Percentiles rank a stretch among this genome's conserved stretches.
phyloP scores from a whole-genome alignment of 2,329 filamentous ascomycete genomes.

The Verticillium albo-atrum region DNA sequence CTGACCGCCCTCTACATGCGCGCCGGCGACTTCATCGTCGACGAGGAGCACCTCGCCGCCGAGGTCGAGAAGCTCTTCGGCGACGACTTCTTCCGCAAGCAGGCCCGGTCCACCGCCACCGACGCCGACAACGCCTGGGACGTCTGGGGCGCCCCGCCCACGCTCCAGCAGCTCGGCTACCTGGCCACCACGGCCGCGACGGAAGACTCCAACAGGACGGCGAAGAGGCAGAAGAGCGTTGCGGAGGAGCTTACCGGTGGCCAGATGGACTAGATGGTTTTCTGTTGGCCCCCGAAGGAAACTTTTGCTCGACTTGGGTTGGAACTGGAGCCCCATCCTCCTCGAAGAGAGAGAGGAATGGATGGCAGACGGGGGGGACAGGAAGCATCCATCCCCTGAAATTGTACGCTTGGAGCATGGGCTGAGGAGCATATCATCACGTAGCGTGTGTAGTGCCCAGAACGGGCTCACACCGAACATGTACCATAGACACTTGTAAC shows the following conservation, averaged over 20 bases:
- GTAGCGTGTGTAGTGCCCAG: background rate
- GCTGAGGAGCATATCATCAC: background rate
- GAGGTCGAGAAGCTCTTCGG: conserved; percentile 75
- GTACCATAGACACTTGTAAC: conserved; percentile 3
- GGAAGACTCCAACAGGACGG: conserved; percentile 38
- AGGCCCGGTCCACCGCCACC: conserved; percentile 27
- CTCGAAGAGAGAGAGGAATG: background rate
- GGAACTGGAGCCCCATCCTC: background rate
- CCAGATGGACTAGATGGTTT: conserved; percentile 41
- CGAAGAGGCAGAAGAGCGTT: conserved; percentile 48
- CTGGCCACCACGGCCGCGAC: conserved; percentile 23
- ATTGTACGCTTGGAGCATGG: background rate
- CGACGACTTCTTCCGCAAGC: conserved; percentile 47
- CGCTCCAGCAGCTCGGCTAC: conserved; percentile 35
- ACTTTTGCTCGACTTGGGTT: background rate
- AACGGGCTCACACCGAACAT: background rate
- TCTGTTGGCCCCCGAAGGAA: no score
- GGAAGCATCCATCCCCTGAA: background rate
- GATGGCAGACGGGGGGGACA: background rate
- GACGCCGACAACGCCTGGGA: conserved; percentile 48
- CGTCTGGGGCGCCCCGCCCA: conserved; percentile 37
- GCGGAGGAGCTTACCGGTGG: conserved; percentile 57
- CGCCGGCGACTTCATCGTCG: conserved; percentile 81
- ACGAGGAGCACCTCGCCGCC: conserved; percentile 68
- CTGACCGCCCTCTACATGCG: conserved; percentile 89